Evolutionary conservation across 2,329 filamentous ascomycete species (phyloP), one percentile per base, ranked within the genome.

Genomic region (Cordyceps fumosorosea): DNA sequence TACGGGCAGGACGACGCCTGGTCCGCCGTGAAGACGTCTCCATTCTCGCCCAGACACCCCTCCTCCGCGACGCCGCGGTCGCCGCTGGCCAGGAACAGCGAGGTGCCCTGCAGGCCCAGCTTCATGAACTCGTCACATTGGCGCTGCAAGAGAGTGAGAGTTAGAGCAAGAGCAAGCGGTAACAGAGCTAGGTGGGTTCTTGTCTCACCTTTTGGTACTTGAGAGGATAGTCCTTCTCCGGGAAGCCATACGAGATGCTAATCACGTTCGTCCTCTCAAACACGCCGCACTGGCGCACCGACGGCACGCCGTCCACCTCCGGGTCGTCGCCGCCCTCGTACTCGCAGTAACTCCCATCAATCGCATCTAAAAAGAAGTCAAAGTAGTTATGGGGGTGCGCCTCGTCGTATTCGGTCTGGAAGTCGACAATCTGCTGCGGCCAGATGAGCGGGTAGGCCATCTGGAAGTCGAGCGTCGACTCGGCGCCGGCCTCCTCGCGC

Each of bases 311-410:
- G 81, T 12, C 73, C 77, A n/a, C 67, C n/a, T 72, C 73, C 69
- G 3, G 75, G 71, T 65, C 71, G 64, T 84, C 75, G 14, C 81
- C 81, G 0, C 73, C 79, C 66, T 81, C 77, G 62, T 74, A 82
- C 1, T 79, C 80, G n/a, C 73, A 73, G 65, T 77, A 80, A 10
- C 75, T 77, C 3, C 79, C 80, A 65, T 83, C 80, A 47, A 83
- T 74, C 34, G 80, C 81, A 62, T 82, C 80, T 50, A 80, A 74
- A 67, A 83, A 80, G 42, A 50, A 50, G 45, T 58, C 45, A 18
- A 58, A 50, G 14, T 47, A 50, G 14, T 26, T 26, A 1, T 47
- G 12, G 0, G 40, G 40, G 7, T 47, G 40, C 4, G 42, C 18
- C 1, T n/a, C 10, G 40, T 56, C 37, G n/a, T 65, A 63, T 66